Conservation (phyloP, 2,329 filamentous ascomycete genomes). For the Alternaria infectoria region DNA sequence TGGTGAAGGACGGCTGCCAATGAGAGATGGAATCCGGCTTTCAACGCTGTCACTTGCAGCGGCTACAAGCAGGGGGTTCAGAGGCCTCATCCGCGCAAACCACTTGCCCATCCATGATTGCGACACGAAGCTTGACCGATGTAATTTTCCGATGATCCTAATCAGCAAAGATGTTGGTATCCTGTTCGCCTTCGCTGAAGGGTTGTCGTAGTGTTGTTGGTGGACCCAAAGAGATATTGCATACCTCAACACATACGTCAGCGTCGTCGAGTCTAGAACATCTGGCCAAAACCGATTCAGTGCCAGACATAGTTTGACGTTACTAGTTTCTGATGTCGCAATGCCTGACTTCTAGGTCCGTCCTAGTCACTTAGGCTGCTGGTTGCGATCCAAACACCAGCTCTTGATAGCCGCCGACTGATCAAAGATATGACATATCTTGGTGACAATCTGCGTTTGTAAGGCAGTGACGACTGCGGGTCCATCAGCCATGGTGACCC, state of each 20-base stretch:
- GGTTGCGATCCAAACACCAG: conserved; percentile 9
- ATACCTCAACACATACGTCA: neutral
- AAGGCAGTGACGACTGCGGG: conserved; percentile 1
- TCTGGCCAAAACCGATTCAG: neutral
- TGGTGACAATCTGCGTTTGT: conserved; percentile 7
- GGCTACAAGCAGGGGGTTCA: conserved; percentile 33
- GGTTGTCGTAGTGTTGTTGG: neutral
- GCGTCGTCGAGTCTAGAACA: neutral
- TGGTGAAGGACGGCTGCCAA: conserved; percentile 29
- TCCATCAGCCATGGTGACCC: conserved; percentile 1
- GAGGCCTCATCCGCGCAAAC: conserved; percentile 2
- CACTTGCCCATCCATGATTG: neutral
- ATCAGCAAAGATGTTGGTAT: neutral
- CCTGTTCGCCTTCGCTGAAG: neutral
- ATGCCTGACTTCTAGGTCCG: conserved; percentile 1
- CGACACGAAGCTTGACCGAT: neutral
- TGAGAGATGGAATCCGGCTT: conserved; percentile 19
- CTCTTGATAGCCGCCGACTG: conserved; percentile 20
- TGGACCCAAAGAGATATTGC: neutral
- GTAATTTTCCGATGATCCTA: neutral
- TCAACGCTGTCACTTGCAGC: conserved; percentile 27
- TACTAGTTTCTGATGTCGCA: neutral
- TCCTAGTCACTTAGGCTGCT: neutral
- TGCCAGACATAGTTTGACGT: neutral
- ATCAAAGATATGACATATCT: conserved; percentile 10